A percentile compares a stretch with the other conserved stretches of the same genome.
phyloP scores from a whole-genome alignment of 2,329 filamentous ascomycete species.

The Pseudohalonectria lignicola region DNA sequence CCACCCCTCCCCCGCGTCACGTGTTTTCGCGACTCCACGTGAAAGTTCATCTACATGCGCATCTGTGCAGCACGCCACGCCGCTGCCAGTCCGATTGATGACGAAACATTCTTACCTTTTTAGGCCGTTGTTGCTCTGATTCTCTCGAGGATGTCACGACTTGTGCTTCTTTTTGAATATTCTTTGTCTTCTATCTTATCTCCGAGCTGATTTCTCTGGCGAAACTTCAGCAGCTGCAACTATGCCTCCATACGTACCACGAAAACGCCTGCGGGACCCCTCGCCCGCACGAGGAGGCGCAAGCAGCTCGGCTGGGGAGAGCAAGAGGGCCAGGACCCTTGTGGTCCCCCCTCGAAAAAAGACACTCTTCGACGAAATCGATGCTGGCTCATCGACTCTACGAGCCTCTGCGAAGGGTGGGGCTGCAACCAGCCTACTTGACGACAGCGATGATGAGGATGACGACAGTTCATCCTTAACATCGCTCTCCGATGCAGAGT shows the following conservation, averaged over 20 bases:
- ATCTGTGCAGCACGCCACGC: no score
- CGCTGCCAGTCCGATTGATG: no score
- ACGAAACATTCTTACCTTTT: no score
- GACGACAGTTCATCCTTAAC: constrained; percentile 43
- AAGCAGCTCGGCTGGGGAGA: constrained; percentile 15
- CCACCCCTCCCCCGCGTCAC: no score
- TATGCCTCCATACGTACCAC: constrained; percentile 60
- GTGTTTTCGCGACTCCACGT: no score
- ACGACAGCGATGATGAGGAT: constrained; percentile 31
- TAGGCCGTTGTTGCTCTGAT: no score
- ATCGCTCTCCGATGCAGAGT: constrained; percentile 39
- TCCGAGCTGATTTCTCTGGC: no score
- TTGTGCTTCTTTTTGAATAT: no score
- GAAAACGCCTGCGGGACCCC: constrained; percentile 48
- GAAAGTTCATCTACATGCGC: no score
- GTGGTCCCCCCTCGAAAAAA: constrained; percentile 32
- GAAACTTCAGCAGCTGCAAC: no score
- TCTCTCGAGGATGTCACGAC: no score
- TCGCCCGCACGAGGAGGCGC: constrained; percentile 26
- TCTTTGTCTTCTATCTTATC: no score
- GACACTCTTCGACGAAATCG: constrained; percentile 51
- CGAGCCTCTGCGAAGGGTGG: constrained; percentile 27
- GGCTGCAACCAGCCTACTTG: constrained; percentile 24
- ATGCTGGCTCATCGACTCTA: constrained; percentile 34
- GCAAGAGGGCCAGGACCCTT: constrained; percentile 15